These are phyloP conservation scores for Usnea hakonensis DNA, from an alignment of 495 filamentous ascomycete genomes.

Conservation along the genomic window DNA sequence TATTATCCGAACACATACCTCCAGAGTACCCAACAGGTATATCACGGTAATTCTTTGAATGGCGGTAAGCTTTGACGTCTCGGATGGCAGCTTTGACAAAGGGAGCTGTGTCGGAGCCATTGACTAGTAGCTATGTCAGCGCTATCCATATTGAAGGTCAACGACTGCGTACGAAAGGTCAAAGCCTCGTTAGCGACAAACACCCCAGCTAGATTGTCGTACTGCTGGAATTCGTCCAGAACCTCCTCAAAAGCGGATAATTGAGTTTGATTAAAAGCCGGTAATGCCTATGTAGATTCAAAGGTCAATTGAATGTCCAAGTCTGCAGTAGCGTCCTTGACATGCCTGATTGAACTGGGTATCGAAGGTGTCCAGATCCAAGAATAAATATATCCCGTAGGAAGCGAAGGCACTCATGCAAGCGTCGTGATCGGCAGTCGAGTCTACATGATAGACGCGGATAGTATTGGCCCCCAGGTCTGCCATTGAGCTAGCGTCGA, in stretches of 20 bases:
- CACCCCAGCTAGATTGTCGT: slow-evolving; percentile 72
- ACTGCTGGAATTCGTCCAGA: slow-evolving; percentile 70
- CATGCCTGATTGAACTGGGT: slow-evolving; percentile 68
- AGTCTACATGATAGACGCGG: slow-evolving; percentile 82
- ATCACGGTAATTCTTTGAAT: slow-evolving; percentile 68
- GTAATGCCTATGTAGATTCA: slow-evolving; percentile 23
- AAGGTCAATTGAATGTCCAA: slow-evolving; percentile 1
- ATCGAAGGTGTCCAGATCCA: slow-evolving; percentile 78
- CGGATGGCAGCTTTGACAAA: slow-evolving; percentile 74
- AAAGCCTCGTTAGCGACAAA: slow-evolving; percentile 87
- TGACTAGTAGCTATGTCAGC: slow-evolving; percentile 28
- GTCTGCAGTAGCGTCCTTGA: not conserved
- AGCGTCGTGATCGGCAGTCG: slow-evolving; percentile 56
- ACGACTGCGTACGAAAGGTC: slow-evolving; percentile 39
- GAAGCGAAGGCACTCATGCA: slow-evolving; percentile 64
- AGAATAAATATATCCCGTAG: slow-evolving; percentile 70
- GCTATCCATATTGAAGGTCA: not conserved
- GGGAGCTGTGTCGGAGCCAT: slow-evolving; percentile 60
- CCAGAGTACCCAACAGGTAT: slow-evolving; percentile 86
- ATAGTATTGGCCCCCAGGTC: slow-evolving; percentile 75
- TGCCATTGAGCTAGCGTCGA: slow-evolving; percentile 72
- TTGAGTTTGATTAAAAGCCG: slow-evolving; percentile 63
- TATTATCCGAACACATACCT: slow-evolving; percentile 17
- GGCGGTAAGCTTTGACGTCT: slow-evolving; percentile 75
- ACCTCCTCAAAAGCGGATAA: slow-evolving; percentile 58